A percentile compares a stretch with the other conserved stretches of the same genome.
Evolutionary conservation across 2,329 filamentous ascomycete genomes (phyloP).

Genomic region (Tolypocladium capitatum): DNA sequence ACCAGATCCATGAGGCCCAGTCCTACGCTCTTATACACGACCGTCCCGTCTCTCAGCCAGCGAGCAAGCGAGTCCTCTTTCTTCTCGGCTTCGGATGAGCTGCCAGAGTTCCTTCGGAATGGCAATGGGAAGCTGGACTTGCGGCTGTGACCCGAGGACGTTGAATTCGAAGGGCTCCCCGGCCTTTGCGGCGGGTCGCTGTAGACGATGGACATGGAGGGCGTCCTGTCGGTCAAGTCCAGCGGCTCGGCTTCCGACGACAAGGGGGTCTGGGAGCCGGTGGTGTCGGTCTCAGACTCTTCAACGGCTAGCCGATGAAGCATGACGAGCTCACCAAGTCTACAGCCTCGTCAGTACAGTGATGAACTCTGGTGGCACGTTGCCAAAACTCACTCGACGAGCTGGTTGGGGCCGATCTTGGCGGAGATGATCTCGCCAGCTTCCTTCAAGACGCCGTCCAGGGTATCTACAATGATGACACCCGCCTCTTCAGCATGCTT

Average conservation of each 20-base stretch:
- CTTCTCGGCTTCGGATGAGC: slow-evolving; percentile 22
- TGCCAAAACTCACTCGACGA: slow-evolving; percentile 54
- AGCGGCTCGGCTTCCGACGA: slow-evolving; percentile 9
- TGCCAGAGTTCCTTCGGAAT: slow-evolving; percentile 15
- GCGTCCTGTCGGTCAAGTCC: slow-evolving; percentile 18
- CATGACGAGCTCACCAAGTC: slow-evolving; percentile 66
- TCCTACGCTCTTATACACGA: slow-evolving; percentile 57
- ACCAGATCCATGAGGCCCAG: slow-evolving; percentile 54
- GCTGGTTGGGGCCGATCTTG: slow-evolving; percentile 55
- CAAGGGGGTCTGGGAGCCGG: slow-evolving; percentile 13
- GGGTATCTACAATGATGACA: slow-evolving; percentile 59
- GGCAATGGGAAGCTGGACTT: slow-evolving; percentile 20
- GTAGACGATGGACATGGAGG: slow-evolving; percentile 29
- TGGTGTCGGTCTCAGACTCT: slow-evolving; percentile 23
- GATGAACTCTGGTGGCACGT: not conserved
- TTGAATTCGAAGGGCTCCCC: slow-evolving; percentile 19
- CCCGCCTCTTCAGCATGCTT: slow-evolving; percentile 51
- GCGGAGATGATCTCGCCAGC: slow-evolving; percentile 79
- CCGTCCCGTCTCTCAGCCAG: slow-evolving; percentile 49
- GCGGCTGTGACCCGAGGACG: slow-evolving; percentile 12
- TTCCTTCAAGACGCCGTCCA: slow-evolving; percentile 68
- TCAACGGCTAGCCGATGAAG: slow-evolving; percentile 32
- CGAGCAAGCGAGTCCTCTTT: slow-evolving; percentile 36
- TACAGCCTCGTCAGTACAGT: slow-evolving; percentile 13
- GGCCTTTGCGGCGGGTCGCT: slow-evolving; percentile 13